Percentiles rank a stretch among this genome's conserved stretches.
Conservation (phyloP, 2,329 filamentous ascomycete species). For the Xylaria sp. region DNA sequence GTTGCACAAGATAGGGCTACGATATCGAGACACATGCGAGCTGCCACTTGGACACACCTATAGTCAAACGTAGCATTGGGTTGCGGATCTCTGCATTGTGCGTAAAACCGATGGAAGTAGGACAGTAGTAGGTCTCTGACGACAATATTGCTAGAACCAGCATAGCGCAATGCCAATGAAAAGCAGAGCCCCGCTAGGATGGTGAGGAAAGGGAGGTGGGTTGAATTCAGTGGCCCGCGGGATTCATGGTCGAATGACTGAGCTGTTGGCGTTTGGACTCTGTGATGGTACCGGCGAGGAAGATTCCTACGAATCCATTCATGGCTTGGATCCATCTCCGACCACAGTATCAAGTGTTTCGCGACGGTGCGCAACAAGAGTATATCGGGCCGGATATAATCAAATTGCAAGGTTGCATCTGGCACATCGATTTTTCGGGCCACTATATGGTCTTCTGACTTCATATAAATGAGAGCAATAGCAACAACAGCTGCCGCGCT, state of each 20-base stretch:
- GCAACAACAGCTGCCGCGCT: slow-evolving; percentile 94
- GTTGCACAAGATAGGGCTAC: slow-evolving; percentile 83
- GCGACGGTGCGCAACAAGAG: slow-evolving; percentile 90
- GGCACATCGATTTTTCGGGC: slow-evolving; percentile 94
- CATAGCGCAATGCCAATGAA: slow-evolving; percentile 77
- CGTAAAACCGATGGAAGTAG: slow-evolving; percentile 88
- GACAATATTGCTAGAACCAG: slow-evolving; percentile 74
- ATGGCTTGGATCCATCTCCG: slow-evolving; percentile 76
- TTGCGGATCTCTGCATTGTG: slow-evolving; percentile 68
- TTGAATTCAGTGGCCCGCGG: slow-evolving; percentile 70
- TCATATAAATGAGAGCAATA: slow-evolving; percentile 94
- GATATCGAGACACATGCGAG: slow-evolving; percentile 90
- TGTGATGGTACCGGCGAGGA: slow-evolving; percentile 73
- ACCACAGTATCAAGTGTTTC: slow-evolving; percentile 94
- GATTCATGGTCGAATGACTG: slow-evolving; percentile 56
- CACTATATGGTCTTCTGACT: slow-evolving; percentile 87
- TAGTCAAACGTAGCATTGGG: slow-evolving; percentile 75
- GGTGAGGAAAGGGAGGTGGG: slow-evolving; percentile 91
- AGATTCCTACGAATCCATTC: slow-evolving; percentile 82
- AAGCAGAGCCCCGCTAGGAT: slow-evolving; percentile 92
- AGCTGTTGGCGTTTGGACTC: slow-evolving; percentile 66
- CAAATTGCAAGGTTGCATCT: slow-evolving; percentile 89
- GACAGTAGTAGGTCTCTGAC: slow-evolving; percentile 85
- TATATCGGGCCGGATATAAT: slow-evolving; percentile 93
- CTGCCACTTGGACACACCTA: slow-evolving; percentile 82